Evolutionary conservation across 2,329 filamentous ascomycete species (phyloP), one percentile per base, ranked within the genome.

Genomic region (Phaeoacremonium minimum): DNA sequence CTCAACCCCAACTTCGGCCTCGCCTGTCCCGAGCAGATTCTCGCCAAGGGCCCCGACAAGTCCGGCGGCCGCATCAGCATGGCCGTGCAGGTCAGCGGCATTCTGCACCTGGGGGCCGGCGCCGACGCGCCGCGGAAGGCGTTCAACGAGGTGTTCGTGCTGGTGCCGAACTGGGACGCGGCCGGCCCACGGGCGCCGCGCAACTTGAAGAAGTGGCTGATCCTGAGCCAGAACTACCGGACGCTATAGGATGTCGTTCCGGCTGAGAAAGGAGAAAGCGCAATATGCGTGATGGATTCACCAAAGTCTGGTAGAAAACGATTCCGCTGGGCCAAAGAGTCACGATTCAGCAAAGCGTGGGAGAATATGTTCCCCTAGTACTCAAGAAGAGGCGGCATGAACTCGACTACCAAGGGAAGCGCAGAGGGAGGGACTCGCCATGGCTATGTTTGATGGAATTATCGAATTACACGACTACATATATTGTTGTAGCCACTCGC

Each of bases 141-240:
- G 22, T 95, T 95, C 57, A 84, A 80, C 51, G 89, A 95, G 58
- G 83, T 75, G 1, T 83, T 95, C 55, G 75, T 94, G 16, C 67
- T 95, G 37, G 85, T 91, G 26, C 87, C 89, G 7, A 87, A 87
- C 61, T 74, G 79, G 75, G 75, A 81, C 45, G 61, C 69, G 1
- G 66, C 73, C 46, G 66, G 63, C 5, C 63, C 64, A 37, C 78
- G 76, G 44, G 70, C 75, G 22, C 58, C 71, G 3, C 71, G 72
- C 41, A 69, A 69, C 2, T 50, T 69, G 36, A 75, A 71, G 52
- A 68, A 70, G 47, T 86, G 80, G 73, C 60, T 88, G 38, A 76
- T 87, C 47, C 71, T 80, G 53, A 85, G 79, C 43, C 84, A 89
- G 60, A 87, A 82, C 52, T 87, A 86, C 50, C 71, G 84, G 38